Evolutionary conservation across 2,329 filamentous ascomycete genomes (phyloP), one percentile per base, ranked within the genome.

Genomic region (Diplodia seriata): DNA sequence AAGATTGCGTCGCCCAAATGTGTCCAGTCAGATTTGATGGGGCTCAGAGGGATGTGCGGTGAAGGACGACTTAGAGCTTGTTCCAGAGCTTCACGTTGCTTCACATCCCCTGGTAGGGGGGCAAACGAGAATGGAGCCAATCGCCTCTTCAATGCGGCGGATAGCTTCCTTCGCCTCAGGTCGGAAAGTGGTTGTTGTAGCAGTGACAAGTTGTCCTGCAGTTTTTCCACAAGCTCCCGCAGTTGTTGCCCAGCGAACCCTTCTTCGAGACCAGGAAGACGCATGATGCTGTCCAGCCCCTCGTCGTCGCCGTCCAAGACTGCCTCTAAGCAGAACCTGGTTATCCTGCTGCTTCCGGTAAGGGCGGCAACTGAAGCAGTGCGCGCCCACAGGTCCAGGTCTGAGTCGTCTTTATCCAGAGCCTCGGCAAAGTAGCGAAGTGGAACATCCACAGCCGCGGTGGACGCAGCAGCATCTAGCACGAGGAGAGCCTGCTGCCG

Each of bases 361-460:
- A 87, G 81, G 64, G 83, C 82, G 12, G 85, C 84, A 2, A 90
- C 83, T 20, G 86, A 84, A 23, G 86, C 85, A 26, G 85, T 83
- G 70, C 86, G 85, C 68, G 87, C 82, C 88, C 88, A 90, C 26
- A 90, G 78, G 72, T 90, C 87, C 49, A 89, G 76, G 72, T 90
- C 88, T 4, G 85, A 84, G 69, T 90, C 87, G 74, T 90, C 88
- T 67, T 87, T 86, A 73, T 90, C 87, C 67, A 90, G 77, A 1
- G 88, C 87, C 71, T 88, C 83, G 3, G 86, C 85, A 70, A 90
- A 89, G 69, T 84, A 83, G 49, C 78, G 74, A 20, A 90, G 74
- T 31, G 66, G 66, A 6, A 43, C 57, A 20, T 56, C 38, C 14
- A 84, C 82, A 26, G 77, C 72, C 29, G 71, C 76, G 1, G 82